Conservation (phyloP, 805 yeast species). For the Ogataea minuta region DNA sequence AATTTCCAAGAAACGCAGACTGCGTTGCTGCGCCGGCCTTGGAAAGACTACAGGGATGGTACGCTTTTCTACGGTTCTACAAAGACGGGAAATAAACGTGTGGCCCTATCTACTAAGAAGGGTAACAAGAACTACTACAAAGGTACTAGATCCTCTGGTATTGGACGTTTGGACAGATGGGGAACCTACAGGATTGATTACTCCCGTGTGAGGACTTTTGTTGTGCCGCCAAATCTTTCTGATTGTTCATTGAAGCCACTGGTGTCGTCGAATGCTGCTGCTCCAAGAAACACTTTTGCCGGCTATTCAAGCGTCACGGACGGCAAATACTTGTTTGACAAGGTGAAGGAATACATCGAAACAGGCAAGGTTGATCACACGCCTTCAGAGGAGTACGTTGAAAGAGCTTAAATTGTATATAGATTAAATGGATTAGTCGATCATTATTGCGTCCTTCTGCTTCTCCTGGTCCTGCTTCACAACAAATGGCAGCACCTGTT, state of each 20-base stretch:
- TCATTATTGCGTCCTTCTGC: constrained; percentile 10
- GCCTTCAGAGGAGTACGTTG: constrained; percentile 28
- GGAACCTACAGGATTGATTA: constrained; percentile 81
- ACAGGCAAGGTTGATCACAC: constrained; percentile 55
- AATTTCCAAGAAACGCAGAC: constrained; percentile 46
- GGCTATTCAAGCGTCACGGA: constrained; percentile 73
- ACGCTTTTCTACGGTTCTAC: constrained; percentile 76
- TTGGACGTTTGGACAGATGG: constrained; percentile 71
- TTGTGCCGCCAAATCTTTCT: constrained; percentile 57
- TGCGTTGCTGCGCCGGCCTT: constrained; percentile 69
- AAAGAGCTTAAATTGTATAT: constrained; percentile 37
- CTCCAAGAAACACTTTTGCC: constrained; percentile 60
- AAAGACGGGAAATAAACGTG: constrained; percentile 80
- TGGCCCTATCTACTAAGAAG: constrained; percentile 82
- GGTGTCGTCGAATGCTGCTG: constrained; percentile 72
- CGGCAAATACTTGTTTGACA: constrained; percentile 67
- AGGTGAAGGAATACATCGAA: constrained; percentile 72
- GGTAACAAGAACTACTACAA: constrained; percentile 94
- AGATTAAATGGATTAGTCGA: constrained; percentile 9
- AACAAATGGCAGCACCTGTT: constrained; percentile 17
- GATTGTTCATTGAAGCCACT: constrained; percentile 58
- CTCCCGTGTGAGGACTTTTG: constrained; percentile 86
- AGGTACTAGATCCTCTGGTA: constrained; percentile 94
- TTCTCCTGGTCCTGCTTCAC: constrained; percentile 9
- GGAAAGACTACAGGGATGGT: constrained; percentile 85